These are phyloP conservation scores for Dovyalis caffra DNA, from an alignment of 345 rosid species.

Conservation along the genomic window DNA sequence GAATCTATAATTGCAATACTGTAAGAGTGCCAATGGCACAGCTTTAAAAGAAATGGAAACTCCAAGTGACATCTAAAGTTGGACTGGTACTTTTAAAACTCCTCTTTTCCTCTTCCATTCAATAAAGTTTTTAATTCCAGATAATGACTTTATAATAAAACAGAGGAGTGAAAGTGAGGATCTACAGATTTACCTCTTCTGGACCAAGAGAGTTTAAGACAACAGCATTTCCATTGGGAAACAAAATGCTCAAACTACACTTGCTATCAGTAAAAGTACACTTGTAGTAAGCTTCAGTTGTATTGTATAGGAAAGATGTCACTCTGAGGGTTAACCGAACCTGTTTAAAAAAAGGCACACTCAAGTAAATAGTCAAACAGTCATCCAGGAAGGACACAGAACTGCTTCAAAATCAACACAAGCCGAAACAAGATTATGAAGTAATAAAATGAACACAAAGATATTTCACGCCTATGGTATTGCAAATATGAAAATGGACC, in stretches of 20 bases:
- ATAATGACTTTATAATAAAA: not conserved
- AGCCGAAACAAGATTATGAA: not conserved
- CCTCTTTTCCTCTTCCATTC: not conserved
- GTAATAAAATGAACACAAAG: not conserved
- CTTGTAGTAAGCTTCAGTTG: conserved; percentile 69
- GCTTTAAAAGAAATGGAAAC: not conserved
- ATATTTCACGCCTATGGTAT: not conserved
- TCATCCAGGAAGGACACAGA: not conserved
- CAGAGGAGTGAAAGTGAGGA: not conserved
- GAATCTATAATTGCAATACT: conserved; percentile 3
- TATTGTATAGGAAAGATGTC: conserved; percentile 64
- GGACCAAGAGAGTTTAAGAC: conserved; percentile 70
- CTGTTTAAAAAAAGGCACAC: conserved; percentile 41
- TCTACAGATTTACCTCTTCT: conserved; percentile 43
- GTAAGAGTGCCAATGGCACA: not conserved
- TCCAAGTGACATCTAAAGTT: not conserved
- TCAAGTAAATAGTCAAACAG: not conserved
- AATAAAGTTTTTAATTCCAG: not conserved
- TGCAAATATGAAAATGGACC: not conserved
- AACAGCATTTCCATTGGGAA: conserved; percentile 58
- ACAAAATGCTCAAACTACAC: conserved; percentile 57
- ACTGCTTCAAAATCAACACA: not conserved
- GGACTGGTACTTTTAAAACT: not conserved
- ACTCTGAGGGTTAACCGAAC: conserved; percentile 54
- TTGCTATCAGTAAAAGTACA: conserved; percentile 57